Base-by-base conservation (phyloP, 257 asterid genomes). In the Solanum pinnatisectum region DNA sequence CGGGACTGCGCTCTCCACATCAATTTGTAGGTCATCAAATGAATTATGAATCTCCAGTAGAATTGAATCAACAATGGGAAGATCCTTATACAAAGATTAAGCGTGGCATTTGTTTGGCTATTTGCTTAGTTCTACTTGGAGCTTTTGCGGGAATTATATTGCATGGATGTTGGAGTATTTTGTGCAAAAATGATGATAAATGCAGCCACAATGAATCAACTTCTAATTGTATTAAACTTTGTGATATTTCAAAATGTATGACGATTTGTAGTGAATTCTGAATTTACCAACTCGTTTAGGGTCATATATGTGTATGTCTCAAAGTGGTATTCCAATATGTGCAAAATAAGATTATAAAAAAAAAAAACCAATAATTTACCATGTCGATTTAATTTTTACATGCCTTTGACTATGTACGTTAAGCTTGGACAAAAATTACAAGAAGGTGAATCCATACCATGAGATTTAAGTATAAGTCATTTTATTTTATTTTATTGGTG, bases 141-240 rank as follows among this genome's bases (percentile, higher is more conserved):
- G 84, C 68, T 4, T 90, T 90, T 79, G 49, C 87, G 52, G 90
- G 36, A 13, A 88, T 87, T 3, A 88, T 84, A 14, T 32, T 90
- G 4, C 35, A 72, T 15, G 92, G 92, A 12, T 82, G 90, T 3
- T 88, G 90, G 92, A 30, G 68, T 4, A 63, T 90, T 27, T 14
- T 63, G 67, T 90, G 90, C 88, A 90, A 37, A 72, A 89, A 84
- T 63, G 89, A 86, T 89, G 68, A 27, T 30, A 70, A 49, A 35
- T 42, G 33, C 73, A 67, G 72, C 65, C 40, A 14, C 12, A 71
- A 13, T 65, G 20, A 59, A 30, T 70, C n/a, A 32, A 13, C 22
- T 70, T 70, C 77, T 20, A 86, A 88, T 81, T 90, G 91, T 42
- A 32, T 85, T n/a, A 85, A 63, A 84, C 60, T 88, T 44, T 88